These are phyloP conservation scores for Aspergillus unguis DNA, from an alignment of 2,329 filamentous ascomycete species.

Conservation along the genomic window DNA sequence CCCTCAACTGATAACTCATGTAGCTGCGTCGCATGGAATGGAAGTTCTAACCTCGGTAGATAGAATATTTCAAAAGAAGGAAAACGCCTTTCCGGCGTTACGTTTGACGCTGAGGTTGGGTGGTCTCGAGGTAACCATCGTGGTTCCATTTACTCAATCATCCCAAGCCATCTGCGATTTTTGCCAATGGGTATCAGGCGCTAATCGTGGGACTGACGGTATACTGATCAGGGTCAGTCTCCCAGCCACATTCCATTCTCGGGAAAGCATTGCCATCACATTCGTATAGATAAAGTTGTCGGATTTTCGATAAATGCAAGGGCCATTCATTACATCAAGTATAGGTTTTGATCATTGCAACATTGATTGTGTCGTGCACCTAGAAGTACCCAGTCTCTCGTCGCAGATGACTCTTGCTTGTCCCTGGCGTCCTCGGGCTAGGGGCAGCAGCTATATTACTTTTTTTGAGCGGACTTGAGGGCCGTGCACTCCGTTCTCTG, in stretches of 20 bases:
- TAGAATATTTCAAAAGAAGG: constrained; percentile 1
- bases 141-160: no score
- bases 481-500: constrained; percentile 34
- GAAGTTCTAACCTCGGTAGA: constrained; percentile 12
- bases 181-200: no score
- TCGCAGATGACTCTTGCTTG: constrained; percentile 35
- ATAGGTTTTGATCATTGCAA: background rate
- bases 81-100: background rate
- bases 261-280: constrained; percentile 1
- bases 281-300: constrained; percentile 3
- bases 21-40: constrained; percentile 19
- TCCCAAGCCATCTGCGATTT: no score
- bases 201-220: background rate
- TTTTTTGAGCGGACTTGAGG: constrained; percentile 43
- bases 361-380: constrained; percentile 5
- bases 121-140: no score
- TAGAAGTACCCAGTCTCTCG: constrained; percentile 33
- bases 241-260: constrained; percentile 17
- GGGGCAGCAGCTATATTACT: constrained; percentile 39
- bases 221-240: constrained; percentile 14
- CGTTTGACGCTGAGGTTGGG: background rate
- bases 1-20: background rate
- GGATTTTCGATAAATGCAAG: constrained; percentile 2
- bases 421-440: constrained; percentile 31
- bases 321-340: constrained; percentile 4